phyloP scores from a whole-genome alignment of 2,329 filamentous ascomycete genomes.

The Rutstroemia sp. region DNA sequence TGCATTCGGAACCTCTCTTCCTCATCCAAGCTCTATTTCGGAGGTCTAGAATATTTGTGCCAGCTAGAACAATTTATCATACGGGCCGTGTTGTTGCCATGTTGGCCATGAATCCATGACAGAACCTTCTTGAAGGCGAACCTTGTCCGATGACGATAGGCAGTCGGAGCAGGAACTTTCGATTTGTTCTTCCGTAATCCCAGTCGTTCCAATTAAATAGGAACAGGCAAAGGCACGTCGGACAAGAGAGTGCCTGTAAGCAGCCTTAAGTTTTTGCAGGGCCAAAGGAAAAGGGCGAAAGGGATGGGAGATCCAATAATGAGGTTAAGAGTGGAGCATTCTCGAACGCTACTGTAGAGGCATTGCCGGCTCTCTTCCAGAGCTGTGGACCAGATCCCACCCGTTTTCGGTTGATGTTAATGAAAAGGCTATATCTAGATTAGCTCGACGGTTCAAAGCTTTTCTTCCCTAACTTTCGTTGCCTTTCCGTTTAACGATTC shows the following conservation, averaged over 20 bases:
- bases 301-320: neutral
- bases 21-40: neutral
- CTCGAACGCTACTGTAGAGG: neutral
- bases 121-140: neutral
- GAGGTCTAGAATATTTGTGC: no score
- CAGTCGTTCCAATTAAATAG: neutral
- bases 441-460: neutral
- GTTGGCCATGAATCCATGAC: no score
- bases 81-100: no score
- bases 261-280: neutral
- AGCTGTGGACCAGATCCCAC: neutral
- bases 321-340: neutral
- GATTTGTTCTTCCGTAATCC: slow-evolving; percentile 10
- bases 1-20: neutral
- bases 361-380: neutral
- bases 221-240: neutral
- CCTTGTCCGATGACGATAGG: neutral
- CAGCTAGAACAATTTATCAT: no score
- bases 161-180: neutral
- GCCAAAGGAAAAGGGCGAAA: neutral
- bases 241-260: neutral
- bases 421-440: neutral
- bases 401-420: neutral
- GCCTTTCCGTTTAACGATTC: neutral
- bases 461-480: neutral